These are phyloP conservation scores for Xylariaceae sp. DNA, from an alignment of 2,329 filamentous ascomycete species.

Conservation along the genomic window DNA sequence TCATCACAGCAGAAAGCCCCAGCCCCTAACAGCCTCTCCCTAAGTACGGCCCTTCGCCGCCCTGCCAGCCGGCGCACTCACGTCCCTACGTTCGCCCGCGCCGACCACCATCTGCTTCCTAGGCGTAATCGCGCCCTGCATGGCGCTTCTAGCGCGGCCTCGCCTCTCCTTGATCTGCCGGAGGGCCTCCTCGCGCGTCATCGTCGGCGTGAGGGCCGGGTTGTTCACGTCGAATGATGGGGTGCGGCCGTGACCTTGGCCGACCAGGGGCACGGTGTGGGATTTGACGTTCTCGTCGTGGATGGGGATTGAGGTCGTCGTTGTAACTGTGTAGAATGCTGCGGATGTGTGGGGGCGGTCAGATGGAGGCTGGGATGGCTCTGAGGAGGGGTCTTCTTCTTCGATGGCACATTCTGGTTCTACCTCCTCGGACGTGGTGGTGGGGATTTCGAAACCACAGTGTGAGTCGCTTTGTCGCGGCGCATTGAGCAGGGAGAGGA, in stretches of 20 bases:
- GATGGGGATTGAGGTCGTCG: slow-evolving; percentile 52
- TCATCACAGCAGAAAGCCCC: slow-evolving; percentile 9
- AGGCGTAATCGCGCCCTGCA: slow-evolving; percentile 60
- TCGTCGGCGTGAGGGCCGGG: slow-evolving; percentile 61
- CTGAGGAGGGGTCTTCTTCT: not conserved
- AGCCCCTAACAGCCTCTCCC: slow-evolving; percentile 5
- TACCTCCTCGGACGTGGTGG: slow-evolving; percentile 34
- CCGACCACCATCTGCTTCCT: slow-evolving; percentile 57
- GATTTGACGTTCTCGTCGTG: slow-evolving; percentile 41
- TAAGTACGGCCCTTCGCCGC: slow-evolving; percentile 27
- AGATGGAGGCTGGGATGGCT: not conserved
- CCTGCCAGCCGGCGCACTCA: slow-evolving; percentile 45
- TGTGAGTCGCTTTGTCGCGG: slow-evolving; percentile 43
- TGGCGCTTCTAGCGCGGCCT: slow-evolving; percentile 67
- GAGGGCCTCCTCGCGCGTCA: slow-evolving; percentile 71
- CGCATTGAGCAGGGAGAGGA: slow-evolving; percentile 60
- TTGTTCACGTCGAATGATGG: slow-evolving; percentile 54
- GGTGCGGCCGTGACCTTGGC: slow-evolving; percentile 17
- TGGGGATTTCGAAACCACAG: slow-evolving; percentile 40
- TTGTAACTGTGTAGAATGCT: slow-evolving; percentile 46
- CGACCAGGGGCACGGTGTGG: slow-evolving; percentile 23
- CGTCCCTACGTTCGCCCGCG: slow-evolving; percentile 42
- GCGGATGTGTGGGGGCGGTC: slow-evolving; percentile 46
- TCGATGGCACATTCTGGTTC: slow-evolving; percentile 13
- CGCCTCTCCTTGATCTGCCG: slow-evolving; percentile 72